Percentiles rank a stretch among this genome's conserved stretches.
Conservation (phyloP, 2,329 filamentous ascomycete genomes). For the Plectosphaerella plurivora region DNA sequence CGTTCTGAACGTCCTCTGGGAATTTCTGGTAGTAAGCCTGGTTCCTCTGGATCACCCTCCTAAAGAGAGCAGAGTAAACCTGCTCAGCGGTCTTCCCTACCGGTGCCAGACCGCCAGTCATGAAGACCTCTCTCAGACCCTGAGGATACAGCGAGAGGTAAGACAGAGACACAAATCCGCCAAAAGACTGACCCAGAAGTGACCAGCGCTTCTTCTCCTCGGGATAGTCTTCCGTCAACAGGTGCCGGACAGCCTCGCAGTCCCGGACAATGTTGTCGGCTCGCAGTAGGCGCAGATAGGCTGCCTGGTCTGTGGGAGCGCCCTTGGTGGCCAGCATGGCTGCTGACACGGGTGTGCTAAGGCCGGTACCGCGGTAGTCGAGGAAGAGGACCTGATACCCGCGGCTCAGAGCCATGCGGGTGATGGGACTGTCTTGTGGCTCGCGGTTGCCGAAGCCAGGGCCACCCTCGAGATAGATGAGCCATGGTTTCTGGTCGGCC, state of each 20-base stretch:
- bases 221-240: constrained; percentile 65
- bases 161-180: constrained; percentile 78
- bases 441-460: constrained; percentile 73
- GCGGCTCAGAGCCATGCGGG: constrained; percentile 66
- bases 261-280: constrained; percentile 89
- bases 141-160: constrained; percentile 80
- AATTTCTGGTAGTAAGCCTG: constrained; percentile 78
- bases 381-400: constrained; percentile 83
- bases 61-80: constrained; percentile 70
- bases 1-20: constrained; percentile 68
- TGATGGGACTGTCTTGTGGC: constrained; percentile 70
- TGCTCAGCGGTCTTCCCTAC: constrained; percentile 67
- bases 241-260: constrained; percentile 77
- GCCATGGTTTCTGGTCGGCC: constrained; percentile 44
- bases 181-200: constrained; percentile 86
- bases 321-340: constrained; percentile 59
- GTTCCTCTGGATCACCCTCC: constrained; percentile 68
- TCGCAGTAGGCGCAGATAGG: constrained; percentile 79
- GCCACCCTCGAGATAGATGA: constrained; percentile 79
- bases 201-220: constrained; percentile 74
- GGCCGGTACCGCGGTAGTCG: constrained; percentile 87
- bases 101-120: constrained; percentile 79
- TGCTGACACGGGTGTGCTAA: constrained; percentile 76
- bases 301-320: constrained; percentile 62
- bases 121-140: constrained; percentile 75